Evolutionary conservation across 1,139 yeast genomes (phyloP), one percentile per base, ranked within the genome.

Genomic region (Spencermartinsiella ligniputridi): DNA sequence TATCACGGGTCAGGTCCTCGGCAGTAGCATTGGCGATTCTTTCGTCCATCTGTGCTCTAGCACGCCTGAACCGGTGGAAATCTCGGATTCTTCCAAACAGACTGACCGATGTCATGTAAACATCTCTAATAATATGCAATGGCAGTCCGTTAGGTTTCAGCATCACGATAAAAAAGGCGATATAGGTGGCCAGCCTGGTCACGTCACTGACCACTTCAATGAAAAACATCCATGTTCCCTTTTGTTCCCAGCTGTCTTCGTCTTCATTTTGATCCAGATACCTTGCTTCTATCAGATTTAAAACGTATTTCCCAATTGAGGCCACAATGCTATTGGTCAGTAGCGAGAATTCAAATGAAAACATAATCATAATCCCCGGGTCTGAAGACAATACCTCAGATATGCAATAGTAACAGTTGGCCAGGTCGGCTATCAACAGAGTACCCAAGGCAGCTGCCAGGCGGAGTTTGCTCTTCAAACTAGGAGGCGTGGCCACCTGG

Each of bases 311-410:
- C 35, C 74, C 67, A 16, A 70, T 64, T 40, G 73, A 68, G 6
- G 78, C 68, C 17, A 78, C 54, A 17, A 80, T 63, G 42, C 81
- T 83, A 21, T 83, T 71, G 13, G 79, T 76, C 49, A 83, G 71
- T 42, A 85, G 68, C 3, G 86, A 81, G 61, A 83, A 83, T 55
- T 86, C 94, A 61, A 87, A 81, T 0, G 92, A 92, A 64, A 86
- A 82, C 65, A 67, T 63, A 75, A 56, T 72, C 81, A 71, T 80
- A 58, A 63, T 59, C 61, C 77, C 54, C 2, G 53, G 63, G 56
- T 69, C 63, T 12, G 52, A 52, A 2, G 51, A 37, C 51, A 79
- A 74, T 2, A 81, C 75, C 53, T 79, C 83, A 53, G 76, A 76
- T 11, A 81, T 76, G 52, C 87, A 76, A 38, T 75, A 68, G 43